Percentiles rank a stretch among this genome's conserved stretches.
Evolutionary conservation across 352 stramenopile genomes (phyloP).

Genomic region (Globisporangium sylvaticum): DNA sequence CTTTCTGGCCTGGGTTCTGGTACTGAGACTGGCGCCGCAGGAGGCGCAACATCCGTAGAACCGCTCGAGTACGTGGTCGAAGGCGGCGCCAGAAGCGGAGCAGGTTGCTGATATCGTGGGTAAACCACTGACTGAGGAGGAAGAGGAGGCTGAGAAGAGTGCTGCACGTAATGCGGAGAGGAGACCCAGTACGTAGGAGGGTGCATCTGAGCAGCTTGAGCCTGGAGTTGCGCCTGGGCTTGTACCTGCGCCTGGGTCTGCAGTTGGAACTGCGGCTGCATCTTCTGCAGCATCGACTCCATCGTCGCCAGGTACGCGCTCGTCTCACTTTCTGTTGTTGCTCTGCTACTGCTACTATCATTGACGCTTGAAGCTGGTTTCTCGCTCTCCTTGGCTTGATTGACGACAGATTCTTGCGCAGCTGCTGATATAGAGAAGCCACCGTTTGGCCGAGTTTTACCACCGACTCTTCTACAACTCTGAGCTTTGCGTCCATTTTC

Average conservation of each 20-base stretch:
- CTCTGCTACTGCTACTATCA: neutral
- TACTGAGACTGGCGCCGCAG: neutral
- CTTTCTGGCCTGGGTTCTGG: neutral
- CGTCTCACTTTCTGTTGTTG: conserved; percentile 23
- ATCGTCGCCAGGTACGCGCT: conserved; percentile 39
- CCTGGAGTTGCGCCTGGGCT: conserved; percentile 13
- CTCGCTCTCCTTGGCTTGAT: neutral
- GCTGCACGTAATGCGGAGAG: conserved; percentile 7
- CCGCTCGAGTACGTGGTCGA: neutral
- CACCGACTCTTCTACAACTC: conserved; percentile 3
- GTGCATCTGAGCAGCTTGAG: conserved; percentile 13
- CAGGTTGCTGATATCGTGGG: neutral
- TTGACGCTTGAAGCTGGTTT: neutral
- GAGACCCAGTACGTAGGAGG: conserved; percentile 9
- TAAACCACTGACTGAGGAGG: neutral
- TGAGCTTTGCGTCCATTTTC: neutral
- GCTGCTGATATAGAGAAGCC: neutral
- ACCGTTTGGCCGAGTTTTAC: neutral
- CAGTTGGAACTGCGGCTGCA: conserved; percentile 60
- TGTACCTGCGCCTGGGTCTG: conserved; percentile 33
- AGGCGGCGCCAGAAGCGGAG: neutral
- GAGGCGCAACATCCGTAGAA: neutral
- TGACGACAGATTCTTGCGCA: neutral
- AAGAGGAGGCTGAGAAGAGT: neutral
- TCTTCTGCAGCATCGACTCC: conserved; percentile 53